phyloP scores from a whole-genome alignment of 2,329 filamentous ascomycete species.

The Colletotrichum aenigma region DNA sequence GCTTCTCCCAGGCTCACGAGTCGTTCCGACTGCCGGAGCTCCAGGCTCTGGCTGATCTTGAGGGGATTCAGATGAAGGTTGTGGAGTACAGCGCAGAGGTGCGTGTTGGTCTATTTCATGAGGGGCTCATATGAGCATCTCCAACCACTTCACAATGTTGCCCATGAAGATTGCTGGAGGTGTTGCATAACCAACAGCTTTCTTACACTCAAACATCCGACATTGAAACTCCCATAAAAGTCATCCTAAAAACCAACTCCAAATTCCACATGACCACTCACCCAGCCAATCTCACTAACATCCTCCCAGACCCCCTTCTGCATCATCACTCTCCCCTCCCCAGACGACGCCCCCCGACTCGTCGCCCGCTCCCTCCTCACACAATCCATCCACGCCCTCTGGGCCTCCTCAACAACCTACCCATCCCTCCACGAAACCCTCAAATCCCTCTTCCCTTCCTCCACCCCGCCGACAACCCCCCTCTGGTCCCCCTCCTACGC shows the following conservation, averaged over 20 bases:
- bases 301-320: slow-evolving; percentile 80
- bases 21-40: slow-evolving; percentile 89
- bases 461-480: slow-evolving; percentile 35
- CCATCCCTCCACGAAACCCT: slow-evolving; percentile 71
- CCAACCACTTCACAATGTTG: too few species aligned
- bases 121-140: not conserved
- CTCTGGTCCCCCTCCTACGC: slow-evolving; percentile 71
- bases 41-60: slow-evolving; percentile 75
- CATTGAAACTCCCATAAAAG: too few species aligned
- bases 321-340: slow-evolving; percentile 71
- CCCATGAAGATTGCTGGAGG: not conserved
- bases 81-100: slow-evolving; percentile 78
- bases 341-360: slow-evolving; percentile 67
- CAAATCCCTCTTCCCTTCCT: slow-evolving; percentile 49
- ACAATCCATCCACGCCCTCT: slow-evolving; percentile 86
- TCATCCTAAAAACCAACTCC: not conserved
- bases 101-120: slow-evolving; percentile 37
- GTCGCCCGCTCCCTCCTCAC: slow-evolving; percentile 80
- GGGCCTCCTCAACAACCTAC: slow-evolving; percentile 75
- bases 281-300: not conserved
- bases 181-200: not conserved
- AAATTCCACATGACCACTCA: not conserved
- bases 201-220: not conserved
- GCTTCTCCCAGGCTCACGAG: slow-evolving; percentile 89
- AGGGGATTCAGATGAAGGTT: slow-evolving; percentile 71